Percentiles rank a stretch among this genome's conserved stretches.
Evolutionary conservation across 371 early-diverging fungal species (phyloP).

Genomic region (Haplosporangium sp.): DNA sequence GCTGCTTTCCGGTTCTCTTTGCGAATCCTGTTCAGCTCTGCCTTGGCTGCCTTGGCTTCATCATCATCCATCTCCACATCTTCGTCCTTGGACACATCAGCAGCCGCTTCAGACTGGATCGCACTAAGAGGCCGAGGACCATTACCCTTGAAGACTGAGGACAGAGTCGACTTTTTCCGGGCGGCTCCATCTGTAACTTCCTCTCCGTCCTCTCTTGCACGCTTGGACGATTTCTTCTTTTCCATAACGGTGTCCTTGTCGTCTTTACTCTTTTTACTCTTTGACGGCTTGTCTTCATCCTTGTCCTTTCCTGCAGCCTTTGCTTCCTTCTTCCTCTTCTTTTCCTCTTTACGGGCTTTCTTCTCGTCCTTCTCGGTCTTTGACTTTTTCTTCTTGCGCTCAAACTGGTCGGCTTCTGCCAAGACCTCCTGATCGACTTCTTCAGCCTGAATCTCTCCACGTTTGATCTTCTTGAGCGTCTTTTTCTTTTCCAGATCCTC

Average conservation of each 20-base stretch:
- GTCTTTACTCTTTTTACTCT: constrained; percentile 17
- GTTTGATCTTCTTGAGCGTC: constrained; percentile 47
- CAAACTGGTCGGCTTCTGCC: constrained; percentile 48
- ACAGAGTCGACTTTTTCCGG: constrained; percentile 39
- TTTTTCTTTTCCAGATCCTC: constrained; percentile 53
- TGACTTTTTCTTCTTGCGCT: constrained; percentile 49
- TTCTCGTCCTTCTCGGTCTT: constrained; percentile 42
- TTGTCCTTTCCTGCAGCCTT: constrained; percentile 15
- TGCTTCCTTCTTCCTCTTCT: constrained; percentile 36
- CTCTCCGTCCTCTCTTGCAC: constrained; percentile 16
- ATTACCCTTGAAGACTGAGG: constrained; percentile 44
- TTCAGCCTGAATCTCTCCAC: constrained; percentile 46
- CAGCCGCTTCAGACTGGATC: constrained; percentile 3
- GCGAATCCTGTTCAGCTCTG: constrained; percentile 29
- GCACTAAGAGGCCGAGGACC: constrained; percentile 44
- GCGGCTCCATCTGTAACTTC: background rate
- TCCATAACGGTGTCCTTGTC: constrained; percentile 11
- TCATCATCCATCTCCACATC: constrained; percentile 32
- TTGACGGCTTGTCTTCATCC: constrained; percentile 17
- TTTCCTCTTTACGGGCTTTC: constrained; percentile 42
- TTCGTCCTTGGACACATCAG: constrained; percentile 6
- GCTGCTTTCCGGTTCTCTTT: constrained; percentile 40
- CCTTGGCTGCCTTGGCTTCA: constrained; percentile 36
- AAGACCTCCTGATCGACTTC: constrained; percentile 30
- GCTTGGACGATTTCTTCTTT: constrained; percentile 35